phyloP scores from a whole-genome alignment of 2,329 filamentous ascomycete species.

The Nemania sp. region DNA sequence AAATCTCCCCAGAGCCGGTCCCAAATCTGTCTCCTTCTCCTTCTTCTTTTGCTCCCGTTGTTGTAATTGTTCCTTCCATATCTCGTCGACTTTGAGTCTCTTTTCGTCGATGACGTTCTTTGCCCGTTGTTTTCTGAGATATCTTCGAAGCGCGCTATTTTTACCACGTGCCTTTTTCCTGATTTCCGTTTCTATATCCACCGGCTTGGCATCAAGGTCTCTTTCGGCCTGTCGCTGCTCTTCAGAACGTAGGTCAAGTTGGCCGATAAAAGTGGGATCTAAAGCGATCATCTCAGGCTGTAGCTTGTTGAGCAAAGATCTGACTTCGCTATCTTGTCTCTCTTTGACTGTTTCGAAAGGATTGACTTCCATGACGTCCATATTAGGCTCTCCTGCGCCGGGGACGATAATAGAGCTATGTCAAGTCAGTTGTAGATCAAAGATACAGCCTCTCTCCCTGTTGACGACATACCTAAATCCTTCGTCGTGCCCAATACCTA shows the following conservation, averaged over 20 bases:
- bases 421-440: conserved; percentile 47
- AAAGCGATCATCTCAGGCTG: conserved; percentile 96
- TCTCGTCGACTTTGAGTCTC: conserved; percentile 80
- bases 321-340: conserved; percentile 90
- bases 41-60: conserved; percentile 65
- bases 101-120: conserved; percentile 97
- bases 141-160: conserved; percentile 86
- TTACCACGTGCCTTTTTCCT: conserved; percentile 83
- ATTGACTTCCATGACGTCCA: conserved; percentile 90
- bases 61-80: conserved; percentile 70
- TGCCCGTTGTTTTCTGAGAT: conserved; percentile 86
- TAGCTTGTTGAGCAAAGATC: conserved; percentile 87
- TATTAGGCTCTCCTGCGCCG: conserved; percentile 96
- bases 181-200: conserved; percentile 63
- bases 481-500: conserved; percentile 81
- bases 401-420: conserved; percentile 71
- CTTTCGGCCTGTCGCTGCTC: conserved; percentile 76
- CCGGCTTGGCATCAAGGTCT: conserved; percentile 73
- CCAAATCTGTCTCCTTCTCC: conserved; percentile 73
- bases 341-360: conserved; percentile 94
- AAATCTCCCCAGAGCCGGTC: conserved; percentile 85
- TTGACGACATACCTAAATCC: conserved; percentile 67
- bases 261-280: conserved; percentile 89
- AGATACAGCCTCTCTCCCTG: background rate
- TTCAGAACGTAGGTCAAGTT: conserved; percentile 79